Evolutionary conservation across 345 rosid species (phyloP).

Genomic region (Cardamine resedifolia): DNA sequence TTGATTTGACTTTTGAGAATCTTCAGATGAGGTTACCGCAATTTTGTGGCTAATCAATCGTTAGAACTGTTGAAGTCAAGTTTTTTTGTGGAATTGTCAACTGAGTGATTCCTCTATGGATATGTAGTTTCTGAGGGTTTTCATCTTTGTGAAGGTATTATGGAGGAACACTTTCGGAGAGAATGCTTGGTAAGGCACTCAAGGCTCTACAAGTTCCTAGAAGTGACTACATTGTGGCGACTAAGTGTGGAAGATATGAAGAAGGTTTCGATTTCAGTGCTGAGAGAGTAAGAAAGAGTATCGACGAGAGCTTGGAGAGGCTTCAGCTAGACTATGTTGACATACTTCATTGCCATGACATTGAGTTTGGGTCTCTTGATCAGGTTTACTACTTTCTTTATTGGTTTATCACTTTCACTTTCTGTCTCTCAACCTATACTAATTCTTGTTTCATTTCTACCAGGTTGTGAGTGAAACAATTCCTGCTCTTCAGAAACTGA

Average conservation of each 20-base stretch:
- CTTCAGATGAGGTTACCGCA: background rate
- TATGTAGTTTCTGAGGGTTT: background rate
- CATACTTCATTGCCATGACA: constrained; percentile 88
- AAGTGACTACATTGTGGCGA: constrained; percentile 74
- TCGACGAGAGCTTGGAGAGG: constrained; percentile 82
- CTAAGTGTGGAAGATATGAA: constrained; percentile 77
- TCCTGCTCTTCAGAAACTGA: constrained; percentile 84
- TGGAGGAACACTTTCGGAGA: constrained; percentile 90
- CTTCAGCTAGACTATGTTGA: constrained; percentile 92
- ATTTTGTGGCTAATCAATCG: background rate
- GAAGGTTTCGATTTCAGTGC: constrained; percentile 95
- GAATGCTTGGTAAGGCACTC: constrained; percentile 82
- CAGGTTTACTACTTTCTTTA: constrained; percentile 47
- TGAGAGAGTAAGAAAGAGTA: constrained; percentile 80
- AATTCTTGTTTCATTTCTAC: background rate
- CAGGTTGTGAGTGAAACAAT: constrained; percentile 90
- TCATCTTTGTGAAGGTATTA: constrained; percentile 51
- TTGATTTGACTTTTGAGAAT: background rate
- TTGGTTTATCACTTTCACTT: background rate
- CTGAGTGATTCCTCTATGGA: background rate
- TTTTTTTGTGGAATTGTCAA: background rate
- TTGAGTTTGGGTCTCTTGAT: constrained; percentile 86
- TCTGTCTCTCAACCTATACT: background rate
- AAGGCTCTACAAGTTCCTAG: constrained; percentile 76
- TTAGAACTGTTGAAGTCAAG: background rate